These are phyloP conservation scores for Xylariaceae sp. DNA, from an alignment of 2,329 filamentous ascomycete genomes.

Conservation along the genomic window DNA sequence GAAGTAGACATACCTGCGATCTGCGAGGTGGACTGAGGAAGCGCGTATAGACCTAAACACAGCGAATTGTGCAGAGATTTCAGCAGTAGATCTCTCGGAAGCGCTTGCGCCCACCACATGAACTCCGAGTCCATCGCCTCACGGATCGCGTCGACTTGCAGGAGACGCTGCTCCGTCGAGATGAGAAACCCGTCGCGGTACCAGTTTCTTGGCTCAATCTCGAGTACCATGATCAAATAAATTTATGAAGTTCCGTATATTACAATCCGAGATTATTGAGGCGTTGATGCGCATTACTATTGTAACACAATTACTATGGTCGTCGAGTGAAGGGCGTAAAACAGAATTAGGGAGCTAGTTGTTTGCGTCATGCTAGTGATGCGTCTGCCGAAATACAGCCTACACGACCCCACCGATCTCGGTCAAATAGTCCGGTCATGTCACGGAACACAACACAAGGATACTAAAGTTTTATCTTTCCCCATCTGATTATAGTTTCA, in stretches of 20 bases:
- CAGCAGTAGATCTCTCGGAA: slow-evolving; percentile 56
- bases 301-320: background rate
- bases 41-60: slow-evolving; percentile 63
- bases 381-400: background rate
- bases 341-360: too few species aligned
- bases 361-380: slow-evolving; percentile 6
- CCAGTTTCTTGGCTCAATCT: slow-evolving; percentile 50
- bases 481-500: too few species aligned
- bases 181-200: slow-evolving; percentile 62
- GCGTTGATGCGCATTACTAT: background rate
- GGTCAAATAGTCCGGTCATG: background rate
- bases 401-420: slow-evolving; percentile 12
- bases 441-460: too few species aligned
- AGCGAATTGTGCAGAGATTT: slow-evolving; percentile 64
- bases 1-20: slow-evolving; percentile 40
- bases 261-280: too few species aligned
- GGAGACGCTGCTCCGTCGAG: slow-evolving; percentile 64
- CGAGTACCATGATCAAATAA: slow-evolving; percentile 37
- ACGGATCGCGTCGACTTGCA: slow-evolving; percentile 62
- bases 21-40: slow-evolving; percentile 41
- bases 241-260: too few species aligned
- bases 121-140: slow-evolving; percentile 61
- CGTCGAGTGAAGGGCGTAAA: too few species aligned
- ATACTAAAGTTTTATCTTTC: too few species aligned
- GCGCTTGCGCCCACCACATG: slow-evolving; percentile 66